These are phyloP conservation scores for Candida gigantensis DNA, from an alignment of 1,139 yeast species.

Conservation along the genomic window DNA sequence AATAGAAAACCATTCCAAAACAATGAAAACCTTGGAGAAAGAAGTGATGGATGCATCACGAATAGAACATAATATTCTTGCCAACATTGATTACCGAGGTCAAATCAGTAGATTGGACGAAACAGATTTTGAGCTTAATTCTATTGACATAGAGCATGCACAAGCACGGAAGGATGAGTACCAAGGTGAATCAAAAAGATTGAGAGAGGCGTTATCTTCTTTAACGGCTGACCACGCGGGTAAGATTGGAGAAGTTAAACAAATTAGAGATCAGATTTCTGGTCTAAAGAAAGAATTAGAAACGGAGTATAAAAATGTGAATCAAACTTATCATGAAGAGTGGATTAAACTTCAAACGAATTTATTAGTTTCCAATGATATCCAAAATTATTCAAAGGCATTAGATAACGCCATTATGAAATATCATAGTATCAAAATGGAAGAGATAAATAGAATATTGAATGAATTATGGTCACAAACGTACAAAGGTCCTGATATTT, in stretches of 20 bases:
- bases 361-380: slow-evolving; percentile 77
- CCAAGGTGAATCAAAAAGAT: slow-evolving; percentile 53
- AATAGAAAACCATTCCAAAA: slow-evolving; percentile 26
- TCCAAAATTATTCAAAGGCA: slow-evolving; percentile 79
- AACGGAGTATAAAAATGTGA: slow-evolving; percentile 71
- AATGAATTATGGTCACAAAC: slow-evolving; percentile 94
- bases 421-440: slow-evolving; percentile 89
- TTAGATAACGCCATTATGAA: slow-evolving; percentile 93
- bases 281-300: slow-evolving; percentile 58
- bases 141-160: slow-evolving; percentile 58
- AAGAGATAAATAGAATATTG: slow-evolving; percentile 82
- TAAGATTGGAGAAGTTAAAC: slow-evolving; percentile 81
- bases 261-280: slow-evolving; percentile 71
- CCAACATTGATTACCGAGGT: slow-evolving; percentile 41
- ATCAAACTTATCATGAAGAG: slow-evolving; percentile 63
- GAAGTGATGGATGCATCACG: slow-evolving; percentile 38
- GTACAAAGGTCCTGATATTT: slow-evolving; percentile 93
- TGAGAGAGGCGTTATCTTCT: slow-evolving; percentile 57
- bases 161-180: slow-evolving; percentile 63
- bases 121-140: slow-evolving; percentile 28
- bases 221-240: slow-evolving; percentile 74
- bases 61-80: slow-evolving; percentile 38
- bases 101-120: slow-evolving; percentile 29
- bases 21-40: slow-evolving; percentile 27
- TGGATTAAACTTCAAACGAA: slow-evolving; percentile 79